Conservation (phyloP, 176 grass and related monocot species). For the Carex myosuroides region DNA sequence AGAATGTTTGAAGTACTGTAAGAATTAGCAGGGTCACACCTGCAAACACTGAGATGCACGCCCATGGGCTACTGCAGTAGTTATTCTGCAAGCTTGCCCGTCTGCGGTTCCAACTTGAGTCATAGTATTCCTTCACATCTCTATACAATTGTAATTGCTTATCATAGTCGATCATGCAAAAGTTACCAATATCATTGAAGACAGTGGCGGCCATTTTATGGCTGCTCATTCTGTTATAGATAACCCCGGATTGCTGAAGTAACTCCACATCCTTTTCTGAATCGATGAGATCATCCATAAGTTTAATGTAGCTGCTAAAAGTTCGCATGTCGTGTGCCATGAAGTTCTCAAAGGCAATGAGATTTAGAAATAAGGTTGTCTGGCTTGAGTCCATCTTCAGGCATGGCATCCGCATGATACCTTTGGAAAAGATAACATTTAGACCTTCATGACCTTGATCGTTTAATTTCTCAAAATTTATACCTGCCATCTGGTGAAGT, state of each 20-base stretch:
- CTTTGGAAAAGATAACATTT: neutral
- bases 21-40: neutral
- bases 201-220: neutral
- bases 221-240: neutral
- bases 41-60: neutral
- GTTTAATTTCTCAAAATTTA: neutral
- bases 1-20: neutral
- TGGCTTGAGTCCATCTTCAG: neutral
- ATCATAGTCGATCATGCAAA: neutral
- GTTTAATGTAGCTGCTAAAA: neutral
- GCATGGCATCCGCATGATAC: neutral
- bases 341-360: neutral
- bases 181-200: conserved; percentile 2
- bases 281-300: conserved; percentile 9
- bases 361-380: neutral
- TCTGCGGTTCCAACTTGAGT: neutral
- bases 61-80: conserved; percentile 9
- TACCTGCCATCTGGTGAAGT: no score
- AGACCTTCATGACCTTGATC: no score
- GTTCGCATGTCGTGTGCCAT: neutral
- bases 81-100: neutral
- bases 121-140: neutral
- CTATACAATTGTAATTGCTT: neutral
- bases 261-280: conserved; percentile 2
- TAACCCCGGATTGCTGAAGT: neutral